Evolutionary conservation across 2,329 filamentous ascomycete genomes (phyloP).

Genomic region (Monascus ruber): DNA sequence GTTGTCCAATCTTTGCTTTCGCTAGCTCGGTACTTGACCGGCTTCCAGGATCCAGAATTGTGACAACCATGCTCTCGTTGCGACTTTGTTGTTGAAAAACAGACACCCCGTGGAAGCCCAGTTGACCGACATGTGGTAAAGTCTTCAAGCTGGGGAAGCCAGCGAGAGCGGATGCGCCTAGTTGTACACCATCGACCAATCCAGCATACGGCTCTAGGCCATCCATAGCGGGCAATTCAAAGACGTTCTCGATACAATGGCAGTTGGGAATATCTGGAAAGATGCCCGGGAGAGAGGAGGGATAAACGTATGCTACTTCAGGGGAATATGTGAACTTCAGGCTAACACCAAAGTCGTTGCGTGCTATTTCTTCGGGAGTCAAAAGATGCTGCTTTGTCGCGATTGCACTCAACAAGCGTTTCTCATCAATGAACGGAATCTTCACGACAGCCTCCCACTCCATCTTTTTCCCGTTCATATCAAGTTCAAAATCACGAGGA

Average conservation of each 20-base stretch:
- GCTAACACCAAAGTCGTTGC: slow-evolving; percentile 85
- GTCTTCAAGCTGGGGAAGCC: slow-evolving; percentile 88
- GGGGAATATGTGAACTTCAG: slow-evolving; percentile 84
- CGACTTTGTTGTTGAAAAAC: slow-evolving; percentile 94
- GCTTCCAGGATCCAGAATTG: slow-evolving; percentile 61
- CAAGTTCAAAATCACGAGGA: slow-evolving; percentile 87
- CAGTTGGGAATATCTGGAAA: slow-evolving; percentile 84
- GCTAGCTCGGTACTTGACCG: slow-evolving; percentile 61
- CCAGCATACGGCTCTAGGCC: slow-evolving; percentile 77
- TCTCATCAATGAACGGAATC: slow-evolving; percentile 96
- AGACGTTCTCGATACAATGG: slow-evolving; percentile 90
- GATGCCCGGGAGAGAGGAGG: slow-evolving; percentile 74
- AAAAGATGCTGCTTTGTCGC: slow-evolving; percentile 67
- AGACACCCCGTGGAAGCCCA: slow-evolving; percentile 81
- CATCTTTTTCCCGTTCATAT: slow-evolving; percentile 99
- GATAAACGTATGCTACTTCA: slow-evolving; percentile 68
- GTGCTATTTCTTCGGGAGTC: slow-evolving; percentile 62
- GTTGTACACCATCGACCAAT: slow-evolving; percentile 69
- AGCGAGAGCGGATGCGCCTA: slow-evolving; percentile 73
- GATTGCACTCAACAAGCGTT: slow-evolving; percentile 75
- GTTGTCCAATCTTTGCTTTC: slow-evolving; percentile 68
- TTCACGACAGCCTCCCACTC: slow-evolving; percentile 99
- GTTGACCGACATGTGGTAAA: slow-evolving; percentile 65
- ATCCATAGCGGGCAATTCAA: slow-evolving; percentile 85
- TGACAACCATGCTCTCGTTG: slow-evolving; percentile 93